phyloP scores from a whole-genome alignment of 148 eudicot species.

The Rhododendron mucronatum region DNA sequence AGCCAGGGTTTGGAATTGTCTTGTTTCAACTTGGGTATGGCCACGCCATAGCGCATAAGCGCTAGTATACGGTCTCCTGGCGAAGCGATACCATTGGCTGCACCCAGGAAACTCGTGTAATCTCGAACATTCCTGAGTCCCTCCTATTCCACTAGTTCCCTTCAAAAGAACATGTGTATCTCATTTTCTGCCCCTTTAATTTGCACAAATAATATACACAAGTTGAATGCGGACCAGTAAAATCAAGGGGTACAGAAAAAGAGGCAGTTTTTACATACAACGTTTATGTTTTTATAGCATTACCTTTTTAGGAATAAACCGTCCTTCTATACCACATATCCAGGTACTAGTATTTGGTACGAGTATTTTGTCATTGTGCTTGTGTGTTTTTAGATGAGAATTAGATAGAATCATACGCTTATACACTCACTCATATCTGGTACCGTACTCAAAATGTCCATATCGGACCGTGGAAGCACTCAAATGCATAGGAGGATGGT shows the following conservation, averaged over 20 bases:
- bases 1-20: no score
- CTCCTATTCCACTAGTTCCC: not conserved
- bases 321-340: not conserved
- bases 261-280: not conserved
- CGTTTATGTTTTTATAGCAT: no score
- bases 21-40: no score
- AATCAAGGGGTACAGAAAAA: not conserved
- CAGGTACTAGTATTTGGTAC: no score
- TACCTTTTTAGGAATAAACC: not conserved
- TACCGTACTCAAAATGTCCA: not conserved
- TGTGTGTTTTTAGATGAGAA: not conserved
- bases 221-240: not conserved
- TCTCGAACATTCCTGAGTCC: not conserved
- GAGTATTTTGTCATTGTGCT: not conserved
- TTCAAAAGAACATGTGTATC: not conserved
- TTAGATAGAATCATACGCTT: not conserved
- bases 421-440: not conserved
- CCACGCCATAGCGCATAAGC: not conserved
- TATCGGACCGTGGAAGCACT: not conserved
- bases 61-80: not conserved
- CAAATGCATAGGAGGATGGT: not conserved
- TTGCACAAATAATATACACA: not conserved
- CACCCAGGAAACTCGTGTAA: not conserved
- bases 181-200: not conserved
- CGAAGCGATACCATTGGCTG: not conserved